Evolutionary conservation across 768 basidiomycete species (phyloP).

Genomic region (Pleurotus tuoliensis): DNA sequence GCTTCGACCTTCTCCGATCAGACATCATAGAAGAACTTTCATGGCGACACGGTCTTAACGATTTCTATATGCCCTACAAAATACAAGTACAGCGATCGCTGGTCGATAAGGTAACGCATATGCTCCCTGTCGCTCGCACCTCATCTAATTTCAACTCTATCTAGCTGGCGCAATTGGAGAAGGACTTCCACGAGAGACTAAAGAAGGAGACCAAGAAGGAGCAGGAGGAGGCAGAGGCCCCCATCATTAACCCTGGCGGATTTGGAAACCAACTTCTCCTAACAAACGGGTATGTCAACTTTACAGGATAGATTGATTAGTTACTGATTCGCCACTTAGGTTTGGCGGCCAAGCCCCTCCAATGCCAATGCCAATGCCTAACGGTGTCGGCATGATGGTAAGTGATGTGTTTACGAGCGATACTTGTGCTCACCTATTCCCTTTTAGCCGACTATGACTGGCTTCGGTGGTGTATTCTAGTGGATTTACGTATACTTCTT

Average conservation of each 20-base stretch:
- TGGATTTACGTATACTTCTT: conserved; percentile 16
- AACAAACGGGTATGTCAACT: conserved; percentile 62
- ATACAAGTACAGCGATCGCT: conserved; percentile 82
- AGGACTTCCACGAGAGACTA: conserved; percentile 82
- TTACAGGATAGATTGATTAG: conserved; percentile 8
- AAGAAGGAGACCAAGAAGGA: conserved; percentile 89
- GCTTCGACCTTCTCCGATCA: conserved; percentile 92
- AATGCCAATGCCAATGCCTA: conserved; percentile 47
- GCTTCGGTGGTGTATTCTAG: conserved; percentile 37
- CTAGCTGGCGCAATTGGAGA: conserved; percentile 76
- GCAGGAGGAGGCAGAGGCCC: conserved; percentile 79
- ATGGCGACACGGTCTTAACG: conserved; percentile 94
- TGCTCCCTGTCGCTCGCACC: background rate
- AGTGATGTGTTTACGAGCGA: conserved; percentile 20
- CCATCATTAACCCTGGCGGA: conserved; percentile 84
- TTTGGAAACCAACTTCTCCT: conserved; percentile 58
- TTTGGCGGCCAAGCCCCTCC: conserved; percentile 64
- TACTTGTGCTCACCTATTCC: conserved; percentile 1
- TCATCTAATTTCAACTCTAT: conserved; percentile 8
- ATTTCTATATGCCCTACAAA: conserved; percentile 97
- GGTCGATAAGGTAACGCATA: conserved; percentile 59
- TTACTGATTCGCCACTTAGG: conserved; percentile 27
- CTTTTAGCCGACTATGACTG: conserved; percentile 53
- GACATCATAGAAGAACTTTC: conserved; percentile 93
- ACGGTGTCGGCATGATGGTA: conserved; percentile 48